A percentile compares a stretch with the other conserved stretches of the same genome.
Conservation (phyloP, 768 basidiomycete genomes). For the Kwoniella pini region DNA sequence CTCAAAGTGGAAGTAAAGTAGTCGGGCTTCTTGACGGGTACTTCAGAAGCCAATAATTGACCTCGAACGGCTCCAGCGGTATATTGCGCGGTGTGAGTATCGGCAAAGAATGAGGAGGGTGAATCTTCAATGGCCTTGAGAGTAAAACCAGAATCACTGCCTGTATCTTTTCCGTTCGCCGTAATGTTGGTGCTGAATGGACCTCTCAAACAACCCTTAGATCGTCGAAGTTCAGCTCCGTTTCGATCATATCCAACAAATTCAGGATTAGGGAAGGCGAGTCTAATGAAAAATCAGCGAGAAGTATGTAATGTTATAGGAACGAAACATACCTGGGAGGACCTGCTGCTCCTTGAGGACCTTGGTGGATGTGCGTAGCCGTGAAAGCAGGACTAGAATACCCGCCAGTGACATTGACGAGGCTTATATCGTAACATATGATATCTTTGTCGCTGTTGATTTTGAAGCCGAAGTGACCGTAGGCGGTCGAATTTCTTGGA, state of each 20-base stretch:
- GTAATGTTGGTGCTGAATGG: constrained; percentile 52
- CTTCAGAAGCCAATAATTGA: constrained; percentile 33
- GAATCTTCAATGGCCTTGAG: constrained; percentile 49
- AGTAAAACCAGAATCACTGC: constrained; percentile 39
- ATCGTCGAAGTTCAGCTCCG: constrained; percentile 34
- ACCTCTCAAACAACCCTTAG: constrained; percentile 48
- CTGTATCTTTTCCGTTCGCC: constrained; percentile 45
- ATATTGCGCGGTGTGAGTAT: constrained; percentile 51
- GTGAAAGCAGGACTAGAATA: constrained; percentile 48
- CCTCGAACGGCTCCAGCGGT: constrained; percentile 54
- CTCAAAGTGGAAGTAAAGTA: not conserved
- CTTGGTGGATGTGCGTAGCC: constrained; percentile 47
- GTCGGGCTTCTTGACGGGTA: not conserved
- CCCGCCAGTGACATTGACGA: constrained; percentile 41
- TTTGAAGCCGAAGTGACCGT: constrained; percentile 45
- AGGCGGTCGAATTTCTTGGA: constrained; percentile 22
- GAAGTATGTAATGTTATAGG: not conserved
- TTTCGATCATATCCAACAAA: constrained; percentile 42
- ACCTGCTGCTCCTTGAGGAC: constrained; percentile 35
- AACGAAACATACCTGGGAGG: constrained; percentile 40
- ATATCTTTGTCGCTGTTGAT: constrained; percentile 43
- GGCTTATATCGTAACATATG: constrained; percentile 50
- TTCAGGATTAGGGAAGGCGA: constrained; percentile 54
- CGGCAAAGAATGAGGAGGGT: constrained; percentile 52
- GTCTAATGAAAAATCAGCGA: not conserved